Base-by-base conservation (phyloP, 768 basidiomycete species). In the Brasilioporus rufonigricans region DNA sequence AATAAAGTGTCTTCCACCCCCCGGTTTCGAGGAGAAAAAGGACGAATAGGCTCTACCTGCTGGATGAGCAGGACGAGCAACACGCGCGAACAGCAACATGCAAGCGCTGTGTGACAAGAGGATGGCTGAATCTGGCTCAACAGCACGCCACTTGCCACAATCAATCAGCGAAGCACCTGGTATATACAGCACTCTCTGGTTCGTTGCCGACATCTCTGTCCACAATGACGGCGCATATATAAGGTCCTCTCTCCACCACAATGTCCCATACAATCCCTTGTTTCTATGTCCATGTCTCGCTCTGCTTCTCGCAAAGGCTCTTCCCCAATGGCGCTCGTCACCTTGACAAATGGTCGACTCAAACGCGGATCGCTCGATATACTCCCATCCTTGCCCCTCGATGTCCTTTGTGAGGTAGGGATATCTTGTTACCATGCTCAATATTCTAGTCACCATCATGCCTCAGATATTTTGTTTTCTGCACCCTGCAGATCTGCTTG, bases 1-100 rank as follows among this genome's bases (percentile, higher is more conserved):
- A 55, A 86, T 85, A 70, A 90, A 88, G 63, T 85, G 87, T 29
- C 89, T 79, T 21, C 78, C 80, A 19, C 89, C 89, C 4, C 89
- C 89, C 1, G 87, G 76, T 64, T 87, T 89, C 26, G 85, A 86
- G 13, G 87, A 89, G 74, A 89, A 91, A 61, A 87, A 85, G 1
- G 89, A 90, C 7, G 86, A 91, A 60, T 89, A 91, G 11, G 81
- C 69, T 65, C 89, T 79, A 45, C 80, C 74, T 16, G 77, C 71
- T 21, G 77, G 75, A 45, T 77, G 78, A 27, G 75, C 49, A 58
- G 76, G 73, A 48, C 73, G 80, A 44, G 83, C 68, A 48, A 85
- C 65, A 50, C 82, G 81, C 55, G 71, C 58, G 54, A 84, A 58
- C 53, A 80, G 71, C 61, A 82, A 80, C 82, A 86, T 85, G 41